Base-by-base conservation (phyloP, 768 basidiomycete genomes). In the Hebeloma cylindrosporum region DNA sequence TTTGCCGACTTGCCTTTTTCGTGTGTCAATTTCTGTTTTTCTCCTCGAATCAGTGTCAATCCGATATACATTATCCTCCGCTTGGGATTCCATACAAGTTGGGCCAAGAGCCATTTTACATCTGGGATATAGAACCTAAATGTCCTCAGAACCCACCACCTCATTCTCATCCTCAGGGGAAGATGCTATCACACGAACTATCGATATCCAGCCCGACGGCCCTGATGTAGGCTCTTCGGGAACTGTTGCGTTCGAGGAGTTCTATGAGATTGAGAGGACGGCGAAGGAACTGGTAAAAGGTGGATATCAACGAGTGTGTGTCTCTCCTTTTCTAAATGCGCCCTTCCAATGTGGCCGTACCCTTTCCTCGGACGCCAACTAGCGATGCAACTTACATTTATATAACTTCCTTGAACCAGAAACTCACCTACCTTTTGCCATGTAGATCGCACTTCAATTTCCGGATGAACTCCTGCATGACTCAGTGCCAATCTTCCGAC, bases 391-490 rank as follows among this genome's bases (percentile, higher is more conserved):
- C n/a, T n/a, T n/a, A n/a, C 30, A 27, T 33, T 11, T 7, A 13
- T 13, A 14, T 16, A 21, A 22, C 13, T 17, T 30, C 23, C 13
- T 17, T 20, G 32, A 7, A 14, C 33, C 5, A 4, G 11, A 16
- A 3, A 30, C 27, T 34, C 31, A 18, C n/a, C 36, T 40, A 10
- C n/a, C 22, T 14, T 13, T 10, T 26, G 17, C 11, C n/a, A 31
- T 37, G 18, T 56, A 93, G 86, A 79, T 93, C 38, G 91, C 91
- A 0, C 75, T 99, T 8, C 96, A 98, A 64, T 97, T 98, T 55
- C 95, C 96, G 0, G 96, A 99, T 62, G 90, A 95, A 60, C 78
- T 97, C 16, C 67, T 99, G 9, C 79, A 79, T 22, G 83, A 88
- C 53, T 92, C 92, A 1, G 93, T 97, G 11, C 82, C 83, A 2